Conservation (phyloP, 805 yeast genomes). For the Candida namnaoensis region DNA sequence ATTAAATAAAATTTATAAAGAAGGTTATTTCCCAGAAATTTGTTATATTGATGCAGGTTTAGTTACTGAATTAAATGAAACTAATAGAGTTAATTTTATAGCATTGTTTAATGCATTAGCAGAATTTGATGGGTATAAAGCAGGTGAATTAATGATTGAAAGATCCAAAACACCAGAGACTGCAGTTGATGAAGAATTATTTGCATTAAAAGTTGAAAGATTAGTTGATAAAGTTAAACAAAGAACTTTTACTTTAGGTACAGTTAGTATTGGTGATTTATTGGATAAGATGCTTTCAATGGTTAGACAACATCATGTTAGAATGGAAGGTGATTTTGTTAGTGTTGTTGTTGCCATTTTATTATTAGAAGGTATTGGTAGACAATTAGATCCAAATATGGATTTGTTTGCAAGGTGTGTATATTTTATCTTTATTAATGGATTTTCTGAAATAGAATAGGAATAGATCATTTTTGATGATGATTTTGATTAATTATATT, state of each 20-base stretch:
- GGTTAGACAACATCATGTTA: constrained; percentile 91
- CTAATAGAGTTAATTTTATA: constrained; percentile 76
- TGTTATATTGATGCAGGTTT: constrained; percentile 92
- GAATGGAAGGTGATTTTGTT: constrained; percentile 96
- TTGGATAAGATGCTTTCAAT: constrained; percentile 78
- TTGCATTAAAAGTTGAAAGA: constrained; percentile 80
- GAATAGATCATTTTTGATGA: too few species aligned
- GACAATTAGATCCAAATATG: constrained; percentile 86
- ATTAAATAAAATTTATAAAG: constrained; percentile 36
- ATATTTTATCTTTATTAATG: constrained; percentile 31
- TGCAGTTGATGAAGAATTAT: constrained; percentile 74
- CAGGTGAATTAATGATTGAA: constrained; percentile 94
- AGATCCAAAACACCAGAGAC: constrained; percentile 92
- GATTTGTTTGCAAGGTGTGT: constrained; percentile 96
- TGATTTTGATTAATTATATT: too few species aligned
- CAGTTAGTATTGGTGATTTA: constrained; percentile 85
- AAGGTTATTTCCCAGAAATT: constrained; percentile 73
- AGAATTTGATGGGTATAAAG: constrained; percentile 86
- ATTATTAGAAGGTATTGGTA: constrained; percentile 88
- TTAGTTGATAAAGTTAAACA: constrained; percentile 75
- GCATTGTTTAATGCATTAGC: constrained; percentile 85
- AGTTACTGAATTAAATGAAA: constrained; percentile 77
- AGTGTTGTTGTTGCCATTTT: constrained; percentile 92
- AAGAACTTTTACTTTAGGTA: constrained; percentile 87
- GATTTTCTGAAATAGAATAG: constrained; percentile 15